These are phyloP conservation scores for Termitomyces sp. DNA, from an alignment of 768 basidiomycete genomes.

Conservation along the genomic window DNA sequence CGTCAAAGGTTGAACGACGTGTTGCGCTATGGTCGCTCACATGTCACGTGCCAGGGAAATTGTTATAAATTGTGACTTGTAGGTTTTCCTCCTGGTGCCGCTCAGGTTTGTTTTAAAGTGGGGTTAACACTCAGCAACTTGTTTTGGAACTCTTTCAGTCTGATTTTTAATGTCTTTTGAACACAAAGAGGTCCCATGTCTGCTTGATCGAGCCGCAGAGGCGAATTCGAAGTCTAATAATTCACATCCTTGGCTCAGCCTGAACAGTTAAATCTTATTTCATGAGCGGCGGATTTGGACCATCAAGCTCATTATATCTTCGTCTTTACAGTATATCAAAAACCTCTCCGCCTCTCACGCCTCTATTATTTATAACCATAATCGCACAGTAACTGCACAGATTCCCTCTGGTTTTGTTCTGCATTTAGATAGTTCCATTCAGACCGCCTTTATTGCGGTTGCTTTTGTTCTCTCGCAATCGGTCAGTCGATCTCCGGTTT, in stretches of 20 bases:
- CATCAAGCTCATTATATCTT: too few relatives aligned
- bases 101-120: too few relatives aligned
- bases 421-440: not conserved
- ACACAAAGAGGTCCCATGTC: too few relatives aligned
- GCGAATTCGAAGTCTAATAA: not conserved
- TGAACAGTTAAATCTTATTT: not conserved
- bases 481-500: not conserved
- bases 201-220: not conserved
- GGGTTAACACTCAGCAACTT: too few relatives aligned
- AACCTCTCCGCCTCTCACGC: not conserved
- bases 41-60: not conserved
- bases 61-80: not conserved
- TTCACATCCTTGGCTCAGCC: not conserved
- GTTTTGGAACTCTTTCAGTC: too few relatives aligned
- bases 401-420: not conserved
- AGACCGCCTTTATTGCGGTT: not conserved
- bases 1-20: constrained; percentile 5
- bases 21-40: not conserved
- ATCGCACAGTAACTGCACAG: not conserved
- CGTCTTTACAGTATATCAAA: not conserved
- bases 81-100: too few relatives aligned
- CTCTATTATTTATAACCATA: not conserved
- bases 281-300: not conserved
- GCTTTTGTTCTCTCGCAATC: not conserved
- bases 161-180: not conserved